A percentile compares a stretch with the other conserved stretches of the same genome.
These are phyloP conservation scores for Citrullus colocynthis DNA, from an alignment of 306 rosid genomes.

Conservation along the genomic window DNA sequence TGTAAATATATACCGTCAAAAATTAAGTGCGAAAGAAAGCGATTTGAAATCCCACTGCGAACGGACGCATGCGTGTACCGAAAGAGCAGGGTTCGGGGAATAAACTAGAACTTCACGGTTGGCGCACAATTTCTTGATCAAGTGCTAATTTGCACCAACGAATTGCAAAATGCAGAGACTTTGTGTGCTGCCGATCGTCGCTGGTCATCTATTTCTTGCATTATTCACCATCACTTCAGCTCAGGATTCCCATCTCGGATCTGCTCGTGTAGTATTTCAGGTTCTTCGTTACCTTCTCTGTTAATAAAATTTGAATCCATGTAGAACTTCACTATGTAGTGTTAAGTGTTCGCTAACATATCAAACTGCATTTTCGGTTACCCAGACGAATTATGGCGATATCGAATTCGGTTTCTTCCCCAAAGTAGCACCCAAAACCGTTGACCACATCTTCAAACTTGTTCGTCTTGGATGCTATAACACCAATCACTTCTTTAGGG, in stretches of 20 bases:
- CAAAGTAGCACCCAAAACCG: slow-evolving; percentile 77
- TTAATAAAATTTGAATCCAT: background rate
- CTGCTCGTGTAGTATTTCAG: slow-evolving; percentile 17
- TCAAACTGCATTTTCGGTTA: background rate
- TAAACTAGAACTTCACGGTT: background rate
- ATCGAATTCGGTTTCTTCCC: slow-evolving; percentile 94
- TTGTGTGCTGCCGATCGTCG: background rate
- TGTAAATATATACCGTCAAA: no score
- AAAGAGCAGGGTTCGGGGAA: background rate
- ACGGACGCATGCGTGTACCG: background rate
- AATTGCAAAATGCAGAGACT: background rate
- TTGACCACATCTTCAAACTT: slow-evolving; percentile 85
- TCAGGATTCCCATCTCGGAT: slow-evolving; percentile 11
- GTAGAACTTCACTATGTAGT: background rate
- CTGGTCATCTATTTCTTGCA: background rate
- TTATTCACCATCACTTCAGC: background rate
- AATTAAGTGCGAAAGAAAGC: no score
- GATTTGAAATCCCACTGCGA: no score
- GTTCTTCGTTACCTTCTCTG: background rate
- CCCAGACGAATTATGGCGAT: slow-evolving; percentile 80
- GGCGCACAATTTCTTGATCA: background rate
- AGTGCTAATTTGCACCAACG: background rate
- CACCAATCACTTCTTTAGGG: slow-evolving; percentile 91
- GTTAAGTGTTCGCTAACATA: background rate
- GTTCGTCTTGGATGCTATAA: slow-evolving; percentile 85